These are phyloP conservation scores for Calendula officinalis DNA, from an alignment of 129 eudicot species.

Conservation along the genomic window DNA sequence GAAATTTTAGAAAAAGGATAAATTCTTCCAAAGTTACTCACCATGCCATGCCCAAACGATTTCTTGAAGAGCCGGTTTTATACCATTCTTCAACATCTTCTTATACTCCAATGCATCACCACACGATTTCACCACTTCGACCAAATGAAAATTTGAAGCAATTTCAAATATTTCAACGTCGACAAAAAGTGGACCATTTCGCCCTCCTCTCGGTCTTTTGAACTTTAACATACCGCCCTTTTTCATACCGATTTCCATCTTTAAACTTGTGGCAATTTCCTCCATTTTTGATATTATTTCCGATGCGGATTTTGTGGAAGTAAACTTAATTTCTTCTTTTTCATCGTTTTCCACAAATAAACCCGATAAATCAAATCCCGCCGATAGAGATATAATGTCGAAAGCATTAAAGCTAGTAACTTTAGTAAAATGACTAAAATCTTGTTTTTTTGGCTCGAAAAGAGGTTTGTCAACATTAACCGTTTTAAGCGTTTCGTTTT, in stretches of 20 bases:
- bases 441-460: constrained; percentile 36
- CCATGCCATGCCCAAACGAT: constrained; percentile 91
- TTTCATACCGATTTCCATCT: constrained; percentile 51
- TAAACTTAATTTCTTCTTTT: constrained; percentile 63
- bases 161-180: constrained; percentile 60
- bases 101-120: constrained; percentile 62
- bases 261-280: constrained; percentile 45
- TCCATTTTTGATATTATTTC: constrained; percentile 56
- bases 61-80: constrained; percentile 59
- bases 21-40: constrained; percentile 30
- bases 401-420: constrained; percentile 65
- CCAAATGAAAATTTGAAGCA: constrained; percentile 51
- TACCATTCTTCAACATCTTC: constrained; percentile 42
- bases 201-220: constrained; percentile 30
- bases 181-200: constrained; percentile 35
- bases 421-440: background rate
- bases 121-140: constrained; percentile 53
- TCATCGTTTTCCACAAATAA: constrained; percentile 57
- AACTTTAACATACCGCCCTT: constrained; percentile 51
- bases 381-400: constrained; percentile 70
- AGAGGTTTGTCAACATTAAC: constrained; percentile 11
- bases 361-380: constrained; percentile 81
- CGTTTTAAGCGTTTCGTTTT: background rate
- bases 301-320: constrained; percentile 43
- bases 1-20: constrained; percentile 8